phyloP scores from a whole-genome alignment of 805 yeast species.

The Lipomyces starkeyi region DNA sequence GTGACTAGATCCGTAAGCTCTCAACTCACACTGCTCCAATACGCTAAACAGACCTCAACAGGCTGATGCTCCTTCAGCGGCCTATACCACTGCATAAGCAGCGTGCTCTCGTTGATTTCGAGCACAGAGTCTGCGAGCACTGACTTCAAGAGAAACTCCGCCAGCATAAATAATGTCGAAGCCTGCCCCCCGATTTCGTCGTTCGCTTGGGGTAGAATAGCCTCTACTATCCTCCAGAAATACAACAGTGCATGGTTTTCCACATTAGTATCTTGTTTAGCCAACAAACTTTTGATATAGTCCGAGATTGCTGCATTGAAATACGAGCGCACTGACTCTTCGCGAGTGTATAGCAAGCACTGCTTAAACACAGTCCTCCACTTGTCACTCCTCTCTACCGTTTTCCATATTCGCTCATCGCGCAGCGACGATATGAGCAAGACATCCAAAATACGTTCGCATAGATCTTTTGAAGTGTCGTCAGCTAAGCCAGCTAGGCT shows the following conservation, averaged over 20 bases:
- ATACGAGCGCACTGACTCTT: constrained; percentile 17
- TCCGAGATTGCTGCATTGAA: constrained; percentile 13
- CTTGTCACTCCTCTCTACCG: background rate
- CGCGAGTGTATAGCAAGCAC: constrained; percentile 11
- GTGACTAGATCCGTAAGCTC: constrained; percentile 8
- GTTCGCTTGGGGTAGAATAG: constrained; percentile 16
- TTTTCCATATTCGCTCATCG: constrained; percentile 17
- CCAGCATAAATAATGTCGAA: constrained; percentile 15
- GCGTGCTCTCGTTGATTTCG: constrained; percentile 12
- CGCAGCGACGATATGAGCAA: constrained; percentile 11
- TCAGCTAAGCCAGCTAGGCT: constrained; percentile 15
- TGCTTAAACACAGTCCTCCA: constrained; percentile 13
- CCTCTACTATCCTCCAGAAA: constrained; percentile 20
- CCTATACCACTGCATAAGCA: constrained; percentile 10
- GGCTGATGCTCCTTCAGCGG: constrained; percentile 4
- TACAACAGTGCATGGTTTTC: constrained; percentile 6
- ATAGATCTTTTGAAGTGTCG: constrained; percentile 4
- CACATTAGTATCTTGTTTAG: background rate
- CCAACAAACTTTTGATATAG: constrained; percentile 5
- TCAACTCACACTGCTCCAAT: background rate
- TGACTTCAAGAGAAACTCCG: constrained; percentile 15
- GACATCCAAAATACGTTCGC: constrained; percentile 21
- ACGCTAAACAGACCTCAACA: constrained; percentile 9
- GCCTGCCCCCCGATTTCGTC: background rate
- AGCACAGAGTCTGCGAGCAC: constrained; percentile 2